phyloP scores from a whole-genome alignment of 306 rosid species.

The Amphicarpaea edgeworthii region DNA sequence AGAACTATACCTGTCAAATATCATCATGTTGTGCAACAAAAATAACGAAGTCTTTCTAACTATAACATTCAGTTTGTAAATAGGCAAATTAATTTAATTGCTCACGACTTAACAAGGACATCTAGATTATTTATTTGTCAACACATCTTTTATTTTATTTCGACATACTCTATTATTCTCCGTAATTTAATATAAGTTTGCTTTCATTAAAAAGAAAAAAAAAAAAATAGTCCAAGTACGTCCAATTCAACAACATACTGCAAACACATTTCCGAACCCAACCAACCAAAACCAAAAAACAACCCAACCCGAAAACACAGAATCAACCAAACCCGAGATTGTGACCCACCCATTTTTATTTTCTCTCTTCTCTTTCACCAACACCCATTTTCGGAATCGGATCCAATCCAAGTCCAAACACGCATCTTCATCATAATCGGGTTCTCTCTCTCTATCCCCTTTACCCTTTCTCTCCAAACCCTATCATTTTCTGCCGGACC shows the following conservation, averaged over 20 bases:
- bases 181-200: no score
- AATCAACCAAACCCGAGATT: background rate
- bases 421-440: constrained; percentile 51
- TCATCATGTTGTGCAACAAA: no score
- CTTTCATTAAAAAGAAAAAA: no score
- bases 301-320: background rate
- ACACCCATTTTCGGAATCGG: constrained; percentile 23
- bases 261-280: background rate
- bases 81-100: no score
- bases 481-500: constrained; percentile 47
- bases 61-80: no score
- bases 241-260: background rate
- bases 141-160: no score
- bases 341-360: constrained; percentile 17
- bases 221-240: no score
- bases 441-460: constrained; percentile 43
- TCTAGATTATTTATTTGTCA: no score
- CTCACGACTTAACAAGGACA: no score
- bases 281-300: background rate
- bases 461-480: constrained; percentile 29
- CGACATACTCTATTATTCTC: no score
- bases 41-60: no score
- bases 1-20: no score
- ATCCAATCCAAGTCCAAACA: constrained; percentile 8
- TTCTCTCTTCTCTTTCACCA: background rate